Evolutionary conservation across 2,329 filamentous ascomycete genomes (phyloP), one percentile per base, ranked within the genome.

Genomic region (Pestalotiopsis sp.): DNA sequence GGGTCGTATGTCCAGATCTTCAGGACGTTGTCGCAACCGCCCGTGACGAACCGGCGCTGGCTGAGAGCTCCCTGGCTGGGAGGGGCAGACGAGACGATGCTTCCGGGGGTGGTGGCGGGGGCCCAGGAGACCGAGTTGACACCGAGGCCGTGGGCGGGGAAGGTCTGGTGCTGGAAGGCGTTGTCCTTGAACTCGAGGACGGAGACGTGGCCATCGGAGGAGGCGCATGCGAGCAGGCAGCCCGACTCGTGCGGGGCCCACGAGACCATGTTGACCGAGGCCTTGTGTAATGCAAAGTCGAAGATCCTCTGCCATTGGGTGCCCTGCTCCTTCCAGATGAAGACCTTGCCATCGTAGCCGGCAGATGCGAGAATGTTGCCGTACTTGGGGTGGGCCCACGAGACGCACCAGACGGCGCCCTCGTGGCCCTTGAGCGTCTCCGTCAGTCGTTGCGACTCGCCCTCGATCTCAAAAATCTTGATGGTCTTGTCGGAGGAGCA

Each of bases 391-490:
- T 99, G 96, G 62, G 95, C 94, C 96, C 96, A 99, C 75, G 94
- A 92, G 68, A 98, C 93, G 79, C 93, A 97, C 96, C 96, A 99
- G 68, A 99, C 95, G 44, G 96, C 94, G 71, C 95, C 95, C 81
- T 99, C 96, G 79, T 99, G 96, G 72, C 95, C 95, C 83, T 97
- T 97, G 72, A 99, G 85, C 30, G 96, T 99, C 83, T 98, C 95
- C 40, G 93, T 88, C 74, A 98, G 84, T 71, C 93, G 89, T 82
- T 99, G 95, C 73, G 91, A 88, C 75, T 98, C 94, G 76, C 94
- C 94, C 77, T 98, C 95, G 67, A 99, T 92, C 82, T 99, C 96
- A 78, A 98, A 99, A 78, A 99, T 98, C 85, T 98, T 98, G 85
- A 99, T 97, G 61, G 95, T 98, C 79, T 96, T 94, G 83, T 99